Percentiles rank a stretch among this genome's conserved stretches.
Conservation (phyloP, 768 basidiomycete genomes). For the button mushroom (Agaricus bisporus) region DNA sequence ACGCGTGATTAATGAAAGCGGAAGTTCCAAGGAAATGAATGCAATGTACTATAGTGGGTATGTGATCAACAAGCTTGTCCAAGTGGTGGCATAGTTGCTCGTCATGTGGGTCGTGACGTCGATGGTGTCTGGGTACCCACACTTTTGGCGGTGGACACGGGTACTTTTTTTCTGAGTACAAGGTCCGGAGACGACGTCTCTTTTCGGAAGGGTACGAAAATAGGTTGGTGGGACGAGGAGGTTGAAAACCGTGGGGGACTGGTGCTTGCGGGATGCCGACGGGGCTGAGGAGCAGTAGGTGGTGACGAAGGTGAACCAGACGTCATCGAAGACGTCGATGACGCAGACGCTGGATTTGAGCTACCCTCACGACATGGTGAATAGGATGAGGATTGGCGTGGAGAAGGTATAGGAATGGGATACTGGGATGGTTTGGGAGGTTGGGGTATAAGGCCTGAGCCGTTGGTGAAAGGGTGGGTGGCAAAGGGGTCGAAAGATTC, state of each 20-base stretch:
- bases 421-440: conserved; percentile 45
- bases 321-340: conserved; percentile 15
- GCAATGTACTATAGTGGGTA: not conserved
- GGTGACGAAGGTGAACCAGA: conserved; percentile 14
- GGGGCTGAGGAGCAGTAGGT: conserved; percentile 23
- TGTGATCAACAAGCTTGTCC: not conserved
- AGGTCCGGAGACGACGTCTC: conserved; percentile 52
- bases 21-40: not conserved
- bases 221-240: conserved; percentile 24
- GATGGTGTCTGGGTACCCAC: conserved; percentile 2
- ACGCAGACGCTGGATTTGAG: conserved; percentile 16
- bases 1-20: not conserved
- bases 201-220: conserved; percentile 50
- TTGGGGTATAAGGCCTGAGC: conserved; percentile 30
- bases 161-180: conserved; percentile 31
- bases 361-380: conserved; percentile 13
- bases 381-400: conserved; percentile 16
- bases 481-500: conserved; percentile 54
- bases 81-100: not conserved
- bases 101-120: conserved; percentile 5
- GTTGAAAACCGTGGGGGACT: conserved; percentile 12
- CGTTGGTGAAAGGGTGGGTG: conserved; percentile 53
- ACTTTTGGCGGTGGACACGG: conserved; percentile 6
- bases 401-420: conserved; percentile 33
- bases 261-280: conserved; percentile 13